A percentile compares a stretch with the other conserved stretches of the same genome.
Evolutionary conservation across 2,329 filamentous ascomycete genomes (phyloP).

Genomic region (Colletotrichum spinosum): DNA sequence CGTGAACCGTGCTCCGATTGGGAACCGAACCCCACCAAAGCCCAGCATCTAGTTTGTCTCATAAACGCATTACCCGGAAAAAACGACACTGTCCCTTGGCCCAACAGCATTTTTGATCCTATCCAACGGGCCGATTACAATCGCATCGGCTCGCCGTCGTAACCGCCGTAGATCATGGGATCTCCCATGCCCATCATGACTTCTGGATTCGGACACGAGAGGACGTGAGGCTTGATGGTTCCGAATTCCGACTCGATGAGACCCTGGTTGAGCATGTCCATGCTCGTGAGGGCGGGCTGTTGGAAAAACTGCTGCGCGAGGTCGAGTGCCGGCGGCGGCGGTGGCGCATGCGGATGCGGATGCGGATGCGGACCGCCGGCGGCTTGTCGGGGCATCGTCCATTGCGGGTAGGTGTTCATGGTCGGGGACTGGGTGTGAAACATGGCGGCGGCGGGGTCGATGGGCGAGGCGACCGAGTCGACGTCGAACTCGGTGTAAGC

Average conservation of each 20-base stretch:
- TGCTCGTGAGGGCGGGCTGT: slow-evolving; percentile 53
- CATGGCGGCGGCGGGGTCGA: slow-evolving; percentile 48
- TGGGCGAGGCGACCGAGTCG: slow-evolving; percentile 50
- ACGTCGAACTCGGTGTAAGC: slow-evolving; percentile 56
- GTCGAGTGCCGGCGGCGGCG: slow-evolving; percentile 47
- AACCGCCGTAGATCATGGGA: slow-evolving; percentile 69
- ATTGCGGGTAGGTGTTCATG: slow-evolving; percentile 45
- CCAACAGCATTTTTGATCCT: not conserved
- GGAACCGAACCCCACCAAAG: slow-evolving; percentile 13
- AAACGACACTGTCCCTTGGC: not conserved
- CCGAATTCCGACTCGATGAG: slow-evolving; percentile 65
- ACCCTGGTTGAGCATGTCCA: slow-evolving; percentile 61
- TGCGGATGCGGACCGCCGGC: no score
- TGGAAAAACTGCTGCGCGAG: slow-evolving; percentile 56
- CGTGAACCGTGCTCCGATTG: not conserved
- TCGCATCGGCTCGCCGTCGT: slow-evolving; percentile 58
- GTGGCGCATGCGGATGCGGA: not conserved
- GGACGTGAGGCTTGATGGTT: slow-evolving; percentile 66
- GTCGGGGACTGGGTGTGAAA: slow-evolving; percentile 51
- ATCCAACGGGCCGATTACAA: slow-evolving; percentile 44
- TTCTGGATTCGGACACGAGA: slow-evolving; percentile 64
- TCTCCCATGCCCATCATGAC: slow-evolving; percentile 69
- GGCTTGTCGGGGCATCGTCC: slow-evolving; percentile 28
- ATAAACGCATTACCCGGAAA: slow-evolving; percentile 13
- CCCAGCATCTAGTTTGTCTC: slow-evolving; percentile 22